These are phyloP conservation scores for Pseudogymnoascus sp. DNA, from an alignment of 2,329 filamentous ascomycete species.

Conservation along the genomic window DNA sequence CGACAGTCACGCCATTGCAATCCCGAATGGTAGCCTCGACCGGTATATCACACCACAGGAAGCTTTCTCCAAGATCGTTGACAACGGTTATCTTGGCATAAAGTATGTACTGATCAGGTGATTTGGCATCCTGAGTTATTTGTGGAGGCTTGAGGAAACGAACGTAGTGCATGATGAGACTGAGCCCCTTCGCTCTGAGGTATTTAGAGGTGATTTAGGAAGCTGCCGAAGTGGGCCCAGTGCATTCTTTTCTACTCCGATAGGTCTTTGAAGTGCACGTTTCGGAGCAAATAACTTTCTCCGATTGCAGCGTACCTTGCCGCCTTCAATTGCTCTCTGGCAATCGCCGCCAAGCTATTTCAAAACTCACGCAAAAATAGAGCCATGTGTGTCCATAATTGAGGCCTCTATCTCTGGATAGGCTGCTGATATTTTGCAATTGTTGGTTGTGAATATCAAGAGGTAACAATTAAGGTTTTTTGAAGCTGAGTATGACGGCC, in stretches of 20 bases:
- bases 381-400: neutral
- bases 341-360: neutral
- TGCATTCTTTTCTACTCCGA: slow-evolving; percentile 1
- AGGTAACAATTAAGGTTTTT: slow-evolving; percentile 4
- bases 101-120: slow-evolving; percentile 27
- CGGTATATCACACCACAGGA: slow-evolving; percentile 32
- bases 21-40: neutral
- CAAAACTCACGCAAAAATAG: neutral
- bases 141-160: slow-evolving; percentile 59
- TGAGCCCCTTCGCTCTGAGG: neutral
- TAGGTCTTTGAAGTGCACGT: neutral
- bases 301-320: neutral
- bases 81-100: slow-evolving; percentile 51
- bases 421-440: neutral
- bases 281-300: neutral
- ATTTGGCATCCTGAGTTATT: slow-evolving; percentile 14
- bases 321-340: neutral
- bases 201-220: neutral
- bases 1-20: neutral
- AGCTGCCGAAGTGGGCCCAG: neutral
- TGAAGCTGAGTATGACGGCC: neutral
- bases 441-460: neutral
- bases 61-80: slow-evolving; percentile 60
- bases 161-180: slow-evolving; percentile 48
- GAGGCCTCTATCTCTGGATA: neutral